Percentiles rank a stretch among this genome's conserved stretches.
Evolutionary conservation across 2,329 filamentous ascomycete genomes (phyloP).

Genomic region (Paracoccidioides brasiliensis): DNA sequence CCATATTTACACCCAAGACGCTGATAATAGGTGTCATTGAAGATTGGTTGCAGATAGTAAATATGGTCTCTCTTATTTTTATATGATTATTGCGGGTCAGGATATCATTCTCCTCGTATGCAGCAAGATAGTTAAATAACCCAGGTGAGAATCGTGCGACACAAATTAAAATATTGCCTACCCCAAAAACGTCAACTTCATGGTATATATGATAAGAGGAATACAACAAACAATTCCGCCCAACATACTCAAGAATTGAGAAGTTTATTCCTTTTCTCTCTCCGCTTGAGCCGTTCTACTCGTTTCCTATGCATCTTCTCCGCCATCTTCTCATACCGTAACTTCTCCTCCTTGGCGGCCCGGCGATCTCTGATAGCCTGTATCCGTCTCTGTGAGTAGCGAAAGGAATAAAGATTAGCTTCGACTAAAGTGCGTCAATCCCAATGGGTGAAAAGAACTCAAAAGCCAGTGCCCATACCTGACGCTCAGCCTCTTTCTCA

Average conservation of each 20-base stretch:
- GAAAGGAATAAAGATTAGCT: conserved; percentile 1
- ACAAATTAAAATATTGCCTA: not conserved
- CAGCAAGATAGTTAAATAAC: not conserved
- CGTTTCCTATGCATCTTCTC: conserved; percentile 97
- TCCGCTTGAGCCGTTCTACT: conserved; percentile 81
- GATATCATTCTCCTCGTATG: not conserved
- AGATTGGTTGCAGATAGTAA: no score
- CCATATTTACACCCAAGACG: no score
- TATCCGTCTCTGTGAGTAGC: conserved; percentile 49
- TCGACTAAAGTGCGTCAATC: not conserved
- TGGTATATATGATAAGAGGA: not conserved
- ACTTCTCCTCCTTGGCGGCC: conserved; percentile 81
- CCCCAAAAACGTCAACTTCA: not conserved
- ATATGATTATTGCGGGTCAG: not conserved
- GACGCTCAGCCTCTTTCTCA: conserved; percentile 79
- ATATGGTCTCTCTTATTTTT: not conserved
- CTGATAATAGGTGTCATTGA: no score
- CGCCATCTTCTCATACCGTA: conserved; percentile 83
- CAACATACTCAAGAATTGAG: conserved; percentile 27
- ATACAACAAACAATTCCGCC: not conserved
- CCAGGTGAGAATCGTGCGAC: not conserved
- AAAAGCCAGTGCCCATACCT: conserved; percentile 42
- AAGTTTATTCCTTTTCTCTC: conserved; percentile 72
- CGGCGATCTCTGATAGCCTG: conserved; percentile 73
- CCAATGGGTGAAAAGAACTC: not conserved